phyloP scores from a whole-genome alignment of 2,329 filamentous ascomycete species.

The Annulohypoxylon truncatum region DNA sequence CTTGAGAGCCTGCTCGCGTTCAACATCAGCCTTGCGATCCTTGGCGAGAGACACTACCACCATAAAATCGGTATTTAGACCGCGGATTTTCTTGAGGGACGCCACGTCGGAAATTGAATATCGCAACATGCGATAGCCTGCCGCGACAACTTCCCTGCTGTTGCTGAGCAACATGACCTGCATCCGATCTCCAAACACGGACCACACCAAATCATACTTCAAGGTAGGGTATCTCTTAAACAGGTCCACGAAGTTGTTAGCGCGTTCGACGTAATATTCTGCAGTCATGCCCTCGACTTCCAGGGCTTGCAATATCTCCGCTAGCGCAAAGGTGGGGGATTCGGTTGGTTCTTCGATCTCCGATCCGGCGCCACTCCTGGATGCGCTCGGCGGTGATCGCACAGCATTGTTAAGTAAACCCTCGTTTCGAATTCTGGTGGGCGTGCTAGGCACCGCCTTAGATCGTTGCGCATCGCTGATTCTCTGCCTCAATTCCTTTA shows the following conservation, averaged over 20 bases:
- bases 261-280: conserved; percentile 94
- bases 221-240: conserved; percentile 92
- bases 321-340: conserved; percentile 90
- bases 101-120: conserved; percentile 93
- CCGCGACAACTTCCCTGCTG: conserved; percentile 93
- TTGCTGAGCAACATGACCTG: conserved; percentile 97
- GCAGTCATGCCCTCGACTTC: conserved; percentile 88
- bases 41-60: conserved; percentile 94
- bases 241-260: conserved; percentile 94
- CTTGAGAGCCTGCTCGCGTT: conserved; percentile 96
- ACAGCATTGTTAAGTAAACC: conserved; percentile 59
- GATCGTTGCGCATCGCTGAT: conserved; percentile 69
- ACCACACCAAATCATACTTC: conserved; percentile 97
- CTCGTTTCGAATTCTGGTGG: conserved; percentile 65
- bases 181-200: conserved; percentile 91
- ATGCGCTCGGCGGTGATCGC: conserved; percentile 68
- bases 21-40: conserved; percentile 95
- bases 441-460: conserved; percentile 61
- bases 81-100: conserved; percentile 88
- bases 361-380: conserved; percentile 67
- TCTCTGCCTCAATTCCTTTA: conserved; percentile 69
- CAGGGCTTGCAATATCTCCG: conserved; percentile 89
- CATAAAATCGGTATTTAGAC: conserved; percentile 89
- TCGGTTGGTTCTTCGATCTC: conserved; percentile 78
- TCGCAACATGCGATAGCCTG: conserved; percentile 91